Percentiles rank a stretch among this genome's conserved stretches.
Conservation (phyloP, 2,329 filamentous ascomycete genomes). For the Exophiala aquamarina region DNA sequence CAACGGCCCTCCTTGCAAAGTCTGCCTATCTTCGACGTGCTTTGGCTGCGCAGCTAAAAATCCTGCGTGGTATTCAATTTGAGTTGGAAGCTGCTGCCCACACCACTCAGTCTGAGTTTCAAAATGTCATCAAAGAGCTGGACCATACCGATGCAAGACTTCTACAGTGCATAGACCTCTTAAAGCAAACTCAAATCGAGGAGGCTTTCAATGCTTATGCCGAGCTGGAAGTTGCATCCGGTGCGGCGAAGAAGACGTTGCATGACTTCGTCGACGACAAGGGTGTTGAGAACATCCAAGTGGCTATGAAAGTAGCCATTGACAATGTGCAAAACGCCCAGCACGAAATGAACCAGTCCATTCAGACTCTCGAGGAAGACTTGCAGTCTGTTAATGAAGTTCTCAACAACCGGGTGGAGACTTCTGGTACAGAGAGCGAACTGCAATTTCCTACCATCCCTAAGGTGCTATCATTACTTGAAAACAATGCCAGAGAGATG, state of each 20-base stretch:
- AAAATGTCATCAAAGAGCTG: constrained; percentile 53
- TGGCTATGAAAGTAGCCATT: constrained; percentile 58
- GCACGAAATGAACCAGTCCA: constrained; percentile 53
- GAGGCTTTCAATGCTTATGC: constrained; percentile 46
- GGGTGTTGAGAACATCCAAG: constrained; percentile 58
- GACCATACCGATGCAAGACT: constrained; percentile 61
- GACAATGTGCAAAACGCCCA: constrained; percentile 63
- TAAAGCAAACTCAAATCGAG: constrained; percentile 61
- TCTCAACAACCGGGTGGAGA: constrained; percentile 36
- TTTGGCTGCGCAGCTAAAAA: constrained; percentile 52
- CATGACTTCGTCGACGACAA: constrained; percentile 68
- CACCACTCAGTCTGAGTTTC: constrained; percentile 44
- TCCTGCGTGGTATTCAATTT: constrained; percentile 43
- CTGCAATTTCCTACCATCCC: constrained; percentile 44
- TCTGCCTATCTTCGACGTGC: constrained; percentile 66
- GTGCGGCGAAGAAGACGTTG: constrained; percentile 53
- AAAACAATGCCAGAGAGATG: constrained; percentile 77
- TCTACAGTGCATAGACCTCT: constrained; percentile 53
- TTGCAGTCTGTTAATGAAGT: constrained; percentile 64
- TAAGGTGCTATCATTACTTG: constrained; percentile 61
- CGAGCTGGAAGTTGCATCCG: constrained; percentile 19
- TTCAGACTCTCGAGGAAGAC: constrained; percentile 71
- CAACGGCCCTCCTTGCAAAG: constrained; percentile 69
- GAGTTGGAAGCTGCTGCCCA: constrained; percentile 45
- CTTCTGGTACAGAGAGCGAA: constrained; percentile 34